Conservation (phyloP, 257 asterid species). For the Solanum boliviense region DNA sequence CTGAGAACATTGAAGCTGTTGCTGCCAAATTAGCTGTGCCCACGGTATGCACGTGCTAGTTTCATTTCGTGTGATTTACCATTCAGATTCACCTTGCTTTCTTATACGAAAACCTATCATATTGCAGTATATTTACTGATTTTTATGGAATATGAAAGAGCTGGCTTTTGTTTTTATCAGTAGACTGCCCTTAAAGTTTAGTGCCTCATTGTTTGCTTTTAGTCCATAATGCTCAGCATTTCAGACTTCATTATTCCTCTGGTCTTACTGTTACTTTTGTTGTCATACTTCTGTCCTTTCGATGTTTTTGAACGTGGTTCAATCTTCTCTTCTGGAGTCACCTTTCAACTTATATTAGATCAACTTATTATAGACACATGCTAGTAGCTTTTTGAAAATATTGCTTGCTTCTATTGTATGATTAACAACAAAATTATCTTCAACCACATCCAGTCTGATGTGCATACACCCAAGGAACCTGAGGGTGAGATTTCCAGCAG, state of each 20-base stretch:
- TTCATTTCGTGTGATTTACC: background rate
- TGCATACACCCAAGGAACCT: slow-evolving; percentile 26
- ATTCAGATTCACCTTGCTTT: background rate
- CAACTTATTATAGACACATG: background rate
- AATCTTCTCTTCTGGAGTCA: background rate
- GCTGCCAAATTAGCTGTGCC: slow-evolving; percentile 47
- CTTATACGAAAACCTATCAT: background rate
- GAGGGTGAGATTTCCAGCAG: slow-evolving; percentile 20
- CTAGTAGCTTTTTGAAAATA: background rate
- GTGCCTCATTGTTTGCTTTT: background rate
- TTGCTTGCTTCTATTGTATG: background rate
- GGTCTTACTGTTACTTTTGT: background rate
- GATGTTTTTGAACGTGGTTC: background rate
- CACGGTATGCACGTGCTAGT: slow-evolving; percentile 24
- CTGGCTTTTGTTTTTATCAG: background rate
- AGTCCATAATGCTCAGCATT: background rate
- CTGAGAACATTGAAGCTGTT: slow-evolving; percentile 68
- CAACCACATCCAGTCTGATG: slow-evolving; percentile 32
- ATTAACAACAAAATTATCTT: slow-evolving; percentile 5
- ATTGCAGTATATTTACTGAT: background rate
- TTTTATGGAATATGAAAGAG: background rate
- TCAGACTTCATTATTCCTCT: background rate
- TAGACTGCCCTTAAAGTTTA: background rate
- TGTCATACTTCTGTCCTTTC: background rate
- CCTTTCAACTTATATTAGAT: background rate